A percentile compares a stretch with the other conserved stretches of the same genome.
Conservation (phyloP, 257 asterid species). For the Solanum pimpinellifolium region DNA sequence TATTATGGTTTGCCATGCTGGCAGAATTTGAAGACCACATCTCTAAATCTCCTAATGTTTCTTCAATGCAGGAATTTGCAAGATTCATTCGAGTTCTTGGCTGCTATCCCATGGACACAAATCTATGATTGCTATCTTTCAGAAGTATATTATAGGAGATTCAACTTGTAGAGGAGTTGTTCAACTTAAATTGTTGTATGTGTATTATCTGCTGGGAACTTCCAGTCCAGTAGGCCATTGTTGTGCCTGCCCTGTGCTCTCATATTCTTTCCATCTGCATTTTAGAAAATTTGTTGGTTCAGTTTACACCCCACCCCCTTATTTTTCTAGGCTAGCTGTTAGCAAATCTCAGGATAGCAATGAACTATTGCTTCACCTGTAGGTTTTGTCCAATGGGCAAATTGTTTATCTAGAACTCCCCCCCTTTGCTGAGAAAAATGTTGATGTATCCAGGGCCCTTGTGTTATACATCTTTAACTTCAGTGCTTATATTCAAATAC, state of each 20-base stretch:
- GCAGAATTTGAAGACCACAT: background rate
- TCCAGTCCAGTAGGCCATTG: background rate
- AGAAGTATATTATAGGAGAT: background rate
- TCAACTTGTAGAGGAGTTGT: background rate
- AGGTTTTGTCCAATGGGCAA: background rate
- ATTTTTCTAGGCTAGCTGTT: background rate
- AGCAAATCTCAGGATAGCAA: background rate
- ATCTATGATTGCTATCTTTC: constrained; percentile 3
- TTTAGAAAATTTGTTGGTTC: background rate
- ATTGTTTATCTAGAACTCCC: background rate
- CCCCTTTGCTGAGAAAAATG: background rate
- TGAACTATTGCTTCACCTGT: background rate
- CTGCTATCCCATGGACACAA: constrained; percentile 42
- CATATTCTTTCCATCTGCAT: background rate
- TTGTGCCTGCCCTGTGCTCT: background rate
- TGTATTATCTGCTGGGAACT: background rate
- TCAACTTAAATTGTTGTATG: background rate
- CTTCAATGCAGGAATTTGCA: constrained; percentile 38
- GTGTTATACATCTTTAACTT: background rate
- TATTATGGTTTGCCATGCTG: background rate
- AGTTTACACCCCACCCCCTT: background rate
- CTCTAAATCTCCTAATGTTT: background rate
- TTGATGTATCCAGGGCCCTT: background rate
- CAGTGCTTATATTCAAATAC: background rate
- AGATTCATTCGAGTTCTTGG: constrained; percentile 58